Percentiles rank a stretch among this genome's conserved stretches.
These are phyloP conservation scores for Colletotrichum graminicola DNA, from an alignment of 2,329 filamentous ascomycete genomes.

Conservation along the genomic window DNA sequence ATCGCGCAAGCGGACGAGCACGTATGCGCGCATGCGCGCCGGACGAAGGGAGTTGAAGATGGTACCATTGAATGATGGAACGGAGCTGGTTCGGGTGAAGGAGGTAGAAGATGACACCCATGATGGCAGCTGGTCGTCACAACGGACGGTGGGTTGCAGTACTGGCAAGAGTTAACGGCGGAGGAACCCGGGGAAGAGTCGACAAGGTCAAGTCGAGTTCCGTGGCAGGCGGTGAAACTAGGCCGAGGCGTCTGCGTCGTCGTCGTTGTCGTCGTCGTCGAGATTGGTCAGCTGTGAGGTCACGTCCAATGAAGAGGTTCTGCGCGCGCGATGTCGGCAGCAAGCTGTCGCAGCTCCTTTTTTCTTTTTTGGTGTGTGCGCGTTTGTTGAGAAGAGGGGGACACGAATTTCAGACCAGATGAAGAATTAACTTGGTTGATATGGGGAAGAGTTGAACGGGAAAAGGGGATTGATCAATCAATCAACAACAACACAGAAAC, in stretches of 20 bases:
- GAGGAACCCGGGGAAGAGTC: neutral
- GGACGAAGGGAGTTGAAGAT: constrained; percentile 16
- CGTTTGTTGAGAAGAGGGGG: neutral
- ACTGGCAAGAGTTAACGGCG: neutral
- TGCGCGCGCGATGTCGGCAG: constrained; percentile 8
- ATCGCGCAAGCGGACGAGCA: neutral
- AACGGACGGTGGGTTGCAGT: constrained; percentile 7
- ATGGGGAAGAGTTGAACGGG: neutral
- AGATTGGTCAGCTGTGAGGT: neutral
- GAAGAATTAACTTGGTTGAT: constrained; percentile 4
- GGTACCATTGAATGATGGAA: constrained; percentile 89
- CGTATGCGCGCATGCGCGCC: neutral
- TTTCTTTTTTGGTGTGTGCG: neutral
- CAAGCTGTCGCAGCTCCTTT: constrained; percentile 18
- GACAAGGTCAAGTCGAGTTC: neutral
- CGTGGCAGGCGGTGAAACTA: constrained; percentile 6
- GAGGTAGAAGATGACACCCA: constrained; percentile 77
- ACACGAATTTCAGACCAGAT: neutral
- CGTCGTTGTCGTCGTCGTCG: neutral
- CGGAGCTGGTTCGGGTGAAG: constrained; percentile 83
- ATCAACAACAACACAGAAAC: neutral
- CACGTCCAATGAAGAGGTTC: constrained; percentile 13
- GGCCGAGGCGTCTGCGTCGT: constrained; percentile 7
- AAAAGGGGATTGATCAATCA: neutral
- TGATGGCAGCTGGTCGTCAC: constrained; percentile 53